These are phyloP conservation scores for Saccharomyces hybrid DNA, from an alignment of 1,139 yeast genomes.

Conservation along the genomic window DNA sequence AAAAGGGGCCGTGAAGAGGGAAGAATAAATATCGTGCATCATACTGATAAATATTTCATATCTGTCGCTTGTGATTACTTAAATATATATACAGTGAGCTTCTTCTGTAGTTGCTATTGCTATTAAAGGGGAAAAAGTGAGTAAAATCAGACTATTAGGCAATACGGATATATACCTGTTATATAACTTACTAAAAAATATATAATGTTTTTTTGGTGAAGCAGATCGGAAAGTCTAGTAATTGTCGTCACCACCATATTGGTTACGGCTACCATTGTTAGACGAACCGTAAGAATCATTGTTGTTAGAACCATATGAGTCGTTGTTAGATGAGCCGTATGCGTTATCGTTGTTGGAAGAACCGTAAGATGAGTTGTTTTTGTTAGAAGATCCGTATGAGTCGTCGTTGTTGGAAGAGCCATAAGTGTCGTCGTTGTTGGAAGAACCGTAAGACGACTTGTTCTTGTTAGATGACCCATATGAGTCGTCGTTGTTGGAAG, in stretches of 20 bases:
- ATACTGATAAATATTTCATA: no score
- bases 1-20: constrained; percentile 11
- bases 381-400: no score
- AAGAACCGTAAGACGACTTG: constrained; percentile 9
- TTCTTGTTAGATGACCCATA: background rate
- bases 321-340: no score
- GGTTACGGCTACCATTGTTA: background rate
- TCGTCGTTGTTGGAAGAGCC: background rate
- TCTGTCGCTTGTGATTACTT: no score
- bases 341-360: no score
- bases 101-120: no score
- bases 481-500: background rate
- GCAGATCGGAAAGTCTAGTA: background rate
- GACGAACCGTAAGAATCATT: no score
- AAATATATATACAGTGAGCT: no score
- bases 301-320: no score
- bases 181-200: background rate
- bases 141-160: background rate
- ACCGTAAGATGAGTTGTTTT: no score
- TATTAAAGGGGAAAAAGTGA: background rate
- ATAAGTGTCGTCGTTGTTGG: constrained; percentile 6
- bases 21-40: background rate
- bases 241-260: background rate
- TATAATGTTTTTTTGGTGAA: background rate
- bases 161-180: background rate